Evolutionary conservation across 371 early-diverging fungal genomes (phyloP), one percentile per base, ranked within the genome.

Genomic region (Mucor ambiguus): DNA sequence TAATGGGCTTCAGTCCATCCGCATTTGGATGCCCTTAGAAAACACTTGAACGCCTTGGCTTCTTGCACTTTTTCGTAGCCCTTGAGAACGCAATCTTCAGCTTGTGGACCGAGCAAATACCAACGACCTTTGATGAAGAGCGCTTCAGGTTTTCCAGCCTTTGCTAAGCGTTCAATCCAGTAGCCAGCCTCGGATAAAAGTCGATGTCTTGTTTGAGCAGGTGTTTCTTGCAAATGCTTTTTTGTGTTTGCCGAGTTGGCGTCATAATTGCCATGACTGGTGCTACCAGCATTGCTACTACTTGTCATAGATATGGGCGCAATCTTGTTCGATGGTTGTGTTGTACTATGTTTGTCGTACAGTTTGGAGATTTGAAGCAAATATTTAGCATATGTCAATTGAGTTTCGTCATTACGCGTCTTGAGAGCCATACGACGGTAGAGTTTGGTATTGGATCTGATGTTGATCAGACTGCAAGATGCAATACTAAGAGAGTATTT

Each of bases 361-460:
- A 75, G 35, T 14, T 60, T 63, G 1, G 73, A 66, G 46, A 88
- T 79, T 43, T 84, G 81, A 16, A 92, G 65, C 60, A 92, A 73
- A 66, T 89, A 92, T 75, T 89, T 88, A 10, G 91, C 90, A 70
- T 88, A 92, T 32, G 90, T 87, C 58, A 90, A 58, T 73, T 92
- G 92, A 35, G 84, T 86, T 12, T 85, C 72, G 28, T 77, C 73
- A 63, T 90, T 87, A 60, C 86, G 81, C n/a, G 90, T 90, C 72
- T 91, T 90, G 72, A 77, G 83, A 18, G 92, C 92, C 63, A 91
- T 88, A 24, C 92, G 89, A 16, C 92, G 87, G 63, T 90, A 91
- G 56, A 84, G 86, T 66, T 87, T 83, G 29, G 71, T 67, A 12
- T 70, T 70, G 1, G 70, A 70, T 6, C 71, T 71, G n/a, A 80